Evolutionary conservation across 148 eudicot genomes (phyloP), one percentile per base, ranked within the genome.

Genomic region (Rhododendron molle): DNA sequence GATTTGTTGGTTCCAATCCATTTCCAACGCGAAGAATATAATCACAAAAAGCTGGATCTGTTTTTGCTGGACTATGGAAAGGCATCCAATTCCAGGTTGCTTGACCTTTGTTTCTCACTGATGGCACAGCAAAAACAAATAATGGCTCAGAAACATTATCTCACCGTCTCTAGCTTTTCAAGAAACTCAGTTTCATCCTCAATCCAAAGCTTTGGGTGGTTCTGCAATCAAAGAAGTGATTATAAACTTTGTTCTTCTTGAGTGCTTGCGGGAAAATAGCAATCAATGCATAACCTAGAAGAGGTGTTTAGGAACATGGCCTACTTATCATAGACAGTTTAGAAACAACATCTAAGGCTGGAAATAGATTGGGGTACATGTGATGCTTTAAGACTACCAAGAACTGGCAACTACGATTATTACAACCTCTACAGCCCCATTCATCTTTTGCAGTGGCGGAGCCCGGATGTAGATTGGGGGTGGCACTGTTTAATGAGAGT

Each of bases 121-220:
- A 36, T 32, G 16, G 34, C 34, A 85, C n/a, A 54, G 28, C 23
- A 12, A 76, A 76, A 40, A 49, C 80, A 85, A 82, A 50, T 76
- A 28, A 28, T 36, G 58, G 14, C 50, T 13, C 76, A 78, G 77
- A 89, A 46, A 28, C 9, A 65, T 34, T 58, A 73, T 34, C 94
- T 92, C 80, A 96, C 99, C 91, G 46, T 88, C 81, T 96, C 95
- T 87, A 92, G 85, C 49, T 86, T 93, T 65, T 96, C 96, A 67
- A 96, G 99, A 92, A 96, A 96, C 84, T 95, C 97, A 5, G 97
- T 93, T 86, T 96, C 99, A 46, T 96, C 99, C 89, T 95, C 97
- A n/a, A 85, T 96, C 99, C 93, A 96, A 91, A 85, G 99, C 96
- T 92, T 96, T 96, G 23, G 99, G 99, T 77, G 99, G 99, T 87